A percentile compares a stretch with the other conserved stretches of the same genome.
phyloP scores from a whole-genome alignment of 1,139 yeast genomes.

The Sugiyamaella pinicola region DNA sequence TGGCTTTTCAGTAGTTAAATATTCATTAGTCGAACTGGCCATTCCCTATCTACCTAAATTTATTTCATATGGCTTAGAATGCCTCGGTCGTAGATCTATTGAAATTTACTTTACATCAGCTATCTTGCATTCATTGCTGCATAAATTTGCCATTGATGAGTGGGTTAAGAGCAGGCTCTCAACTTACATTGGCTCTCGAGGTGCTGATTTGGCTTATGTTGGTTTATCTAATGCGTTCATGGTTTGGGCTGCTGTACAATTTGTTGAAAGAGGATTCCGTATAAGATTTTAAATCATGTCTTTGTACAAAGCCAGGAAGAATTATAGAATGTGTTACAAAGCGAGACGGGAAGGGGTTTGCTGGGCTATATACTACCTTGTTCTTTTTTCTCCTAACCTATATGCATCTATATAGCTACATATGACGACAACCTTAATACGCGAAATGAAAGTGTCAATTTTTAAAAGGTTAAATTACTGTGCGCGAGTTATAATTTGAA shows the following conservation, averaged over 20 bases:
- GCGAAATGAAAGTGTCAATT: too few relatives aligned
- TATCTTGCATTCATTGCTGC: conserved; percentile 27
- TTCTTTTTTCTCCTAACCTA: too few relatives aligned
- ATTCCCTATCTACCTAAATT: conserved; percentile 36
- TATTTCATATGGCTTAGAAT: conserved; percentile 29
- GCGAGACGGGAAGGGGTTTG: too few relatives aligned
- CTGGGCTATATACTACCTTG: too few relatives aligned
- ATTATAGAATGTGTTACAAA: not conserved
- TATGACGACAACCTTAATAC: too few relatives aligned
- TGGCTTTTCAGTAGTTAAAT: conserved; percentile 41
- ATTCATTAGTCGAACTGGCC: conserved; percentile 28
- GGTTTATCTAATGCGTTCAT: conserved; percentile 29
- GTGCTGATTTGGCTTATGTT: conserved; percentile 31
- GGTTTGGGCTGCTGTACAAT: conserved; percentile 30
- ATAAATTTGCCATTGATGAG: conserved; percentile 24
- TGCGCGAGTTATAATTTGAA: too few relatives aligned
- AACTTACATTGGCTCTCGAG: conserved; percentile 27
- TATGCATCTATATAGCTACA: too few relatives aligned
- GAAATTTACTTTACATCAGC: conserved; percentile 39
- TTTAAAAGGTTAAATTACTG: too few relatives aligned
- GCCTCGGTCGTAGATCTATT: conserved; percentile 39
- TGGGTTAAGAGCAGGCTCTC: conserved; percentile 24
- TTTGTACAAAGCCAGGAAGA: not conserved
- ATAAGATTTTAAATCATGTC: conserved; percentile 15
- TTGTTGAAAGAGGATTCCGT: conserved; percentile 30